A percentile compares a stretch with the other conserved stretches of the same genome.
Conservation (phyloP, 2,329 filamentous ascomycete species). For the Talaromyces amestolkiae region DNA sequence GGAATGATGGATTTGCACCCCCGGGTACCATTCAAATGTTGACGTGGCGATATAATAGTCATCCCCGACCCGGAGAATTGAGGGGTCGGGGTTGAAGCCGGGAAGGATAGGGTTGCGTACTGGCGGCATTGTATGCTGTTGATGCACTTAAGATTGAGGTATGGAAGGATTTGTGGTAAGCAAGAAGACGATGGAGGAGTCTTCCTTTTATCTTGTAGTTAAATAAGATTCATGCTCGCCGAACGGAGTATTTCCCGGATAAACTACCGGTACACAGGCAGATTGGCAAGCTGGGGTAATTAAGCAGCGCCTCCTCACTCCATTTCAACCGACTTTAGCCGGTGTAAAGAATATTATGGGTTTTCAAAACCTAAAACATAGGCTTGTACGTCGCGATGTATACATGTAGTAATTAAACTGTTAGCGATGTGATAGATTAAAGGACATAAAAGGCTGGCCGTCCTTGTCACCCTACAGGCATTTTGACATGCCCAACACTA, state of each 20-base stretch:
- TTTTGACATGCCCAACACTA: background rate
- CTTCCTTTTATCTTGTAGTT: background rate
- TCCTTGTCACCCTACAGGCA: background rate
- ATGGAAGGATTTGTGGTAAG: background rate
- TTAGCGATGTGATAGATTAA: background rate
- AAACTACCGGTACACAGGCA: background rate
- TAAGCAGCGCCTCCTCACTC: background rate
- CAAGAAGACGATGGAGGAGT: background rate
- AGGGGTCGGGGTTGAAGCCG: constrained; percentile 62
- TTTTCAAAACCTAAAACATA: background rate
- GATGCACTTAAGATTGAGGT: background rate
- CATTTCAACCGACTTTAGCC: background rate
- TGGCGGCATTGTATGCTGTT: constrained; percentile 12
- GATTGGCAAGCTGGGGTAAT: background rate
- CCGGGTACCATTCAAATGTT: constrained; percentile 60
- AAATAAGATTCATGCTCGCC: background rate
- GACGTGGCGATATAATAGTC: constrained; percentile 60
- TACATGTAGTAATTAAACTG: background rate
- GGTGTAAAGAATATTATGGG: background rate
- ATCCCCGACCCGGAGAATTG: constrained; percentile 48
- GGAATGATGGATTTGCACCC: constrained; percentile 58
- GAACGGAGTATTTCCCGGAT: background rate
- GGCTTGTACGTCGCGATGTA: background rate
- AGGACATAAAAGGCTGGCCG: background rate
- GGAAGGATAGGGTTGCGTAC: constrained; percentile 56